Base-by-base conservation (phyloP, 2,329 filamentous ascomycete genomes). In the Clarireedia homoeocarpa region DNA sequence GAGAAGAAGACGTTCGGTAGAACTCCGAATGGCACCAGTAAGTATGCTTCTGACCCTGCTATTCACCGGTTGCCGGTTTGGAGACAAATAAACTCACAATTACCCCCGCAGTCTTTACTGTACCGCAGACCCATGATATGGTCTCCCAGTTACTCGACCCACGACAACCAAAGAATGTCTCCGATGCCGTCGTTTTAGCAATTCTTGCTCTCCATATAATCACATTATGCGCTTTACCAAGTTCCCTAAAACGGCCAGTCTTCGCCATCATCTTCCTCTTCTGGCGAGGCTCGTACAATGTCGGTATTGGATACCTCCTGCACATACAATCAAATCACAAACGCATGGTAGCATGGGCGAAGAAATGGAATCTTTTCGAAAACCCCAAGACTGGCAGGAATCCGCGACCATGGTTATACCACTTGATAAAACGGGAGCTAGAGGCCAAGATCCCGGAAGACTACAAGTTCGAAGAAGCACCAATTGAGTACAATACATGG, bases 401-500 rank as follows among this genome's bases (percentile, higher is more conserved):
- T 66, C 88, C 89, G 6, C 81, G 89, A 57, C 90, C 92, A 36
- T 83, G 82, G 75, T 76, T 97, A 53, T 95, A 95, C 77, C 79
- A 81, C 42, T 78, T 95, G 61, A 77, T 99, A 66, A 95, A 96
- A 72, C 78, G 80, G 58, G 94, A 99, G 73, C 80, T 96, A 71
- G 91, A 97, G 74, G 87, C 89, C 65, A 97, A 99, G 75, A 95
- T 99, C 60, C 86, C 89, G 3, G 81, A 88, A 67, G 91, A 99
- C 75, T 99, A 97, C 76, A 84, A 85, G 61, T 96, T 99, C 69
- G 91, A 95, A 65, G 82, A 88, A 65, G 92, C 92, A 0, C 94
- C 94, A 15, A 78, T 97, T 71, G 94, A 99, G 79, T 99, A 97
- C 81, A 99, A 99, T 75, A 96, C 94, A 44, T 99, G 94, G 94